These are phyloP conservation scores for Tripterygium wilfordii DNA, from an alignment of 177 flowering plant genomes.

Conservation along the genomic window DNA sequence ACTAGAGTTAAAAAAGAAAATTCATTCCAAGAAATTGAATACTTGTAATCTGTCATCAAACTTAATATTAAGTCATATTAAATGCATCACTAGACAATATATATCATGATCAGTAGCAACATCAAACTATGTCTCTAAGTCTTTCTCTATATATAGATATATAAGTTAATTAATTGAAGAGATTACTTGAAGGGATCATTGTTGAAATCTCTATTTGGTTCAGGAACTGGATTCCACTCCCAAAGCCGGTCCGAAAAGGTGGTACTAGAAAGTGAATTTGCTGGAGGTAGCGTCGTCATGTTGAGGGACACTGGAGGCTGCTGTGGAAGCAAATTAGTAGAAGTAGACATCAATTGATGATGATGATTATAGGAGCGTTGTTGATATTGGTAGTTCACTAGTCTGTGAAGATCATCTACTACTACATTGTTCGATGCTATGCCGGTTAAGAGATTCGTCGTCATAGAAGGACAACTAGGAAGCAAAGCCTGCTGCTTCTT, in stretches of 20 bases:
- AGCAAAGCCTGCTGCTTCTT: constrained; percentile 14
- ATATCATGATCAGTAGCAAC: too few species aligned
- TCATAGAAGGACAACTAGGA: constrained; percentile 6
- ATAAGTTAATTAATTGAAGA: neutral
- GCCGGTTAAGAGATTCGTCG: neutral
- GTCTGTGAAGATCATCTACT: constrained; percentile 57
- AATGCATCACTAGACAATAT: too few species aligned
- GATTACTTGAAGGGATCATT: constrained; percentile 39
- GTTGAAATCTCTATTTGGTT: constrained; percentile 33
- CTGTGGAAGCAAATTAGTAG: constrained; percentile 8
- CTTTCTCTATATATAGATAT: neutral
- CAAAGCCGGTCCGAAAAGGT: constrained; percentile 53
- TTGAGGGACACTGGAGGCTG: constrained; percentile 18
- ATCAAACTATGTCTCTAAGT: too few species aligned
- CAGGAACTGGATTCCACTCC: constrained; percentile 74
- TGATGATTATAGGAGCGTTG: constrained; percentile 15
- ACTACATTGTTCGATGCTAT: constrained; percentile 16
- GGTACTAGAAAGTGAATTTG: constrained; percentile 9
- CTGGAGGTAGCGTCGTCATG: constrained; percentile 18
- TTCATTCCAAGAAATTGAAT: too few species aligned
- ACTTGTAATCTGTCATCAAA: too few species aligned
- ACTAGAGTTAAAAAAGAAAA: too few species aligned
- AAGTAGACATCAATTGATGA: constrained; percentile 13
- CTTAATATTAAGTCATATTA: too few species aligned
- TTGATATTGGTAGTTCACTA: constrained; percentile 44